Percentiles rank a stretch among this genome's conserved stretches.
These are phyloP conservation scores for Saccharomyces hybrid DNA, from an alignment of 1,139 yeast genomes.

Conservation along the genomic window DNA sequence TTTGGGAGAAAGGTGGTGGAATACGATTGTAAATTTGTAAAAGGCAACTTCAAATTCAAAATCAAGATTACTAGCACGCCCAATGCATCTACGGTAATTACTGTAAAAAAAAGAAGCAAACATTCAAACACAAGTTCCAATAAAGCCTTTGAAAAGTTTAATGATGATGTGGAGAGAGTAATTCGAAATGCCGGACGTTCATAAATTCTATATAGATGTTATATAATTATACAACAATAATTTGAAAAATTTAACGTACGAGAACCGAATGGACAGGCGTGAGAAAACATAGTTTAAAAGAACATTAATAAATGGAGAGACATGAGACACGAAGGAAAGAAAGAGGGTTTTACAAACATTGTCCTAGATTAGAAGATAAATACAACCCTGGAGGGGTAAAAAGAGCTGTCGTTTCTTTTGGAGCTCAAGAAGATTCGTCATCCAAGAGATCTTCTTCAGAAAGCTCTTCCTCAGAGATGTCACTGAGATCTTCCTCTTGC, in stretches of 20 bases:
- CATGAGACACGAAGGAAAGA: not conserved
- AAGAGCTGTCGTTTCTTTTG: not conserved
- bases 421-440: not conserved
- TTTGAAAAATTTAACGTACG: not conserved
- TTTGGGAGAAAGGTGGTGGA: constrained; percentile 19
- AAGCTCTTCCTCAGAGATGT: not conserved
- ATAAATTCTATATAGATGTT: not conserved
- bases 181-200: constrained; percentile 11
- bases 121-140: constrained; percentile 7
- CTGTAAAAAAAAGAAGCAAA: constrained; percentile 17
- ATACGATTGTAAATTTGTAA: constrained; percentile 25
- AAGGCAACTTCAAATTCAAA: constrained; percentile 24
- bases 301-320: not conserved
- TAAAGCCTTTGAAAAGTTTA: constrained; percentile 18
- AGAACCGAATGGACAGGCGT: not conserved
- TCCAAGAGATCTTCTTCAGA: not conserved
- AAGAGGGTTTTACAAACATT: not conserved
- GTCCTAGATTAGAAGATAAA: not conserved
- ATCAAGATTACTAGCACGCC: constrained; percentile 16
- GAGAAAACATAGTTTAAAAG: not conserved
- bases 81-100: constrained; percentile 10
- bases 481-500: constrained; percentile 6
- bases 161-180: constrained; percentile 16
- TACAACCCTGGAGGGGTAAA: not conserved
- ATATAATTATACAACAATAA: not conserved